Evolutionary conservation across 2,329 filamentous ascomycete species (phyloP), one percentile per base, ranked within the genome.

Genomic region (Cladosporium halotolerans): DNA sequence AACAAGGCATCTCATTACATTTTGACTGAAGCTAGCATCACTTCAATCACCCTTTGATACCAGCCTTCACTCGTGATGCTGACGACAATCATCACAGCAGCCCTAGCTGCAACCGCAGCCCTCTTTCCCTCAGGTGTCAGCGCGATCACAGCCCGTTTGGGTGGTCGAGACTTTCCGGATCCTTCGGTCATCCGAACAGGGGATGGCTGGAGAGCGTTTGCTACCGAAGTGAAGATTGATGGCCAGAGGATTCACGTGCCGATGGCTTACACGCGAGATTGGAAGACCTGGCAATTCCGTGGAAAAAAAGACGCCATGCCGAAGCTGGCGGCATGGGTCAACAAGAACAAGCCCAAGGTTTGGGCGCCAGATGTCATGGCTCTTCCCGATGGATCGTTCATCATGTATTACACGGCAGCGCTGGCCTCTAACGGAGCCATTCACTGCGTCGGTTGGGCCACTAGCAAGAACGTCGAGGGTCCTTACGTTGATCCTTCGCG

Each of bases 341-440:
- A 60, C 23, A 19, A 78, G 32, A 76, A 71, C 2, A 74, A 75
- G 3, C 62, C 63, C 4, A 73, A 79, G 50, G 76, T 77, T 28
- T 84, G 80, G 80, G 81, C 81, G 0, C 82, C 81, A 8, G 80
- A 83, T 61, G 78, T 84, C 10, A 69, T 76, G 3, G 66, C 65
- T 48, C 66, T 80, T 14, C 46, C 55, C 19, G 55, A 62, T 39
- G 64, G 62, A 4, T 46, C 38, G 8, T 66, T 62, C 57, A 53
- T 66, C 9, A 55, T 66, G 56, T 66, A 66, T 57, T 66, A 64
- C 53, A 57, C 40, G 39, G 62, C 62, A 3, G 58, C 58, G 2
- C 45, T 57, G 18, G 36, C 40, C 9, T 55, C 47, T 31, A 57
- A 59, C 28, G 51, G 54, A 7, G 36, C 31, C 2, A 43, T 50